These are phyloP conservation scores for Murraya paniculata DNA, from an alignment of 345 rosid genomes.

Conservation along the genomic window DNA sequence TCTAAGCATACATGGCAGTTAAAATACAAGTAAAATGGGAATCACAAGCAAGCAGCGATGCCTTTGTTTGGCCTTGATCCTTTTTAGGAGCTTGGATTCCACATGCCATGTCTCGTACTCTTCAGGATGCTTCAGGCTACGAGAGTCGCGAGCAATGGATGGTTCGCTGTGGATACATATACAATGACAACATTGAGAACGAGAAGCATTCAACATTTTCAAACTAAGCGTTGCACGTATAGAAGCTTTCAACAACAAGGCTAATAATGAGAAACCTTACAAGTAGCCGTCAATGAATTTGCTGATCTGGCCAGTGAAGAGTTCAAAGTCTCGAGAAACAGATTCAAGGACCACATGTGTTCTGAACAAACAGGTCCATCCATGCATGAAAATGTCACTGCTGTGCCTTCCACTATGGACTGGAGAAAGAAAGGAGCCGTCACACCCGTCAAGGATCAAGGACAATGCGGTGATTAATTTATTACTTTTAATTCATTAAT, in stretches of 20 bases:
- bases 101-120: slow-evolving; percentile 16
- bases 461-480: too few species aligned
- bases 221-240: background rate
- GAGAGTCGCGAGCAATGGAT: slow-evolving; percentile 38
- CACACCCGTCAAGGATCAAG: too few species aligned
- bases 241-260: background rate
- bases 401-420: too few species aligned
- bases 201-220: background rate
- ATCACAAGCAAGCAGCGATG: slow-evolving; percentile 5
- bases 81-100: slow-evolving; percentile 19
- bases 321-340: background rate
- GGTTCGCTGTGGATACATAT: slow-evolving; percentile 23
- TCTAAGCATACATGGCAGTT: too few species aligned
- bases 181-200: slow-evolving; percentile 27
- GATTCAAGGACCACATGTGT: background rate
- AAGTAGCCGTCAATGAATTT: background rate
- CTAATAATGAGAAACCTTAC: background rate
- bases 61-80: slow-evolving; percentile 14
- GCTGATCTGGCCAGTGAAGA: background rate
- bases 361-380: background rate
- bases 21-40: slow-evolving; percentile 2
- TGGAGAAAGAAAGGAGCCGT: too few species aligned
- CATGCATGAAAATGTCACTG: too few species aligned
- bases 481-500: too few species aligned
- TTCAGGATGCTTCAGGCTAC: slow-evolving; percentile 10